Conservation (phyloP, 805 yeast species). For the Aciculoconidium aculeatum region DNA sequence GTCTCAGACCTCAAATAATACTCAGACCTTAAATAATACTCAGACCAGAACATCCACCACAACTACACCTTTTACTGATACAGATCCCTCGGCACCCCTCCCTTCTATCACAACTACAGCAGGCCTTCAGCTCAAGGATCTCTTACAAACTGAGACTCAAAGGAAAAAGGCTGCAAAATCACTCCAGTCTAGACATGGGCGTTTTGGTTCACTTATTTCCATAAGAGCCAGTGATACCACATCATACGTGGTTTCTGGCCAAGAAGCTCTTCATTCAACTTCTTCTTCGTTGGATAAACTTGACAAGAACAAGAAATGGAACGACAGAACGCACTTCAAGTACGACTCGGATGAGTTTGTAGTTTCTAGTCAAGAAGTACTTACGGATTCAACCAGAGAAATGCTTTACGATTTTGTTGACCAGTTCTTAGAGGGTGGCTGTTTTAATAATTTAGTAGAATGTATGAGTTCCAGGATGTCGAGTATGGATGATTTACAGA, state of each 20-base stretch:
- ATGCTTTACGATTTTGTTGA: conserved; percentile 42
- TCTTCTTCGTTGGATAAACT: conserved; percentile 54
- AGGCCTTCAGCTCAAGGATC: conserved; percentile 40
- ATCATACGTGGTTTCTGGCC: conserved; percentile 65
- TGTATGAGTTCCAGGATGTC: conserved; percentile 43
- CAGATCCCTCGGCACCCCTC: conserved; percentile 7
- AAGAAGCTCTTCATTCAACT: conserved; percentile 49
- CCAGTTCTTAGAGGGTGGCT: conserved; percentile 57
- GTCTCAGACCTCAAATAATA: too few species aligned
- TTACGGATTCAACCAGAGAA: conserved; percentile 18
- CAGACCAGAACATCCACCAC: too few species aligned
- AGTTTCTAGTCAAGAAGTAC: conserved; percentile 18
- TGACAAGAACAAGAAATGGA: conserved; percentile 68
- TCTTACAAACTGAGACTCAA: conserved; percentile 57
- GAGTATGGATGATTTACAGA: conserved; percentile 25
- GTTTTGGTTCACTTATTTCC: conserved; percentile 84
- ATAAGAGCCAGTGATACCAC: conserved; percentile 59
- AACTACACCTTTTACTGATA: too few species aligned
- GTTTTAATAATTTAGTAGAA: conserved; percentile 62
- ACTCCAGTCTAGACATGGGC: conserved; percentile 72
- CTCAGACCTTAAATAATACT: too few species aligned
- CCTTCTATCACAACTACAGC: conserved; percentile 22
- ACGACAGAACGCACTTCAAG: conserved; percentile 31
- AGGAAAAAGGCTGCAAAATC: conserved; percentile 44
- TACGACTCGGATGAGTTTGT: conserved; percentile 38